Evolutionary conservation across 129 eudicot species (phyloP), one percentile per base, ranked within the genome.

Genomic region (Chrysanthemum seticuspe): DNA sequence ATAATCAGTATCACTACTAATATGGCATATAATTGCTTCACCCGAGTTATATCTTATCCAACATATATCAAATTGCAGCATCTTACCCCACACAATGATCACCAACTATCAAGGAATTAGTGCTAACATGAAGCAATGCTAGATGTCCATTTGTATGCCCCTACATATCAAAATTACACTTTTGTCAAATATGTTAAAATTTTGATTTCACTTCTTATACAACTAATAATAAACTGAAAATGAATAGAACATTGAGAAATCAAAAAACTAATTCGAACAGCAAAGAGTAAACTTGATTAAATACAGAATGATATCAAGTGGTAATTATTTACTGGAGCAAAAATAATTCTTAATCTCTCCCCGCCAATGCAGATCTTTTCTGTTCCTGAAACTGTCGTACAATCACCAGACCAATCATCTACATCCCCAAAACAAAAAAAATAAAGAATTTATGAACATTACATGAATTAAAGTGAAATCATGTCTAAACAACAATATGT

Each of bases 61-160:
- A 47, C 13, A 62, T 72, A 64, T 64, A 64, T 64, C 69, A 64
- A 64, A 53, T 64, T 36, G 52, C 14, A 70, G 60, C 16, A 74
- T 63, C 92, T 86, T 86, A 94, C 98, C 98, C 98, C 58, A 90
- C 97, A 63, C 97, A 90, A 72, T 94, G 98, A 86, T 94, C 98
- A 31, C 98, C 98, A 6, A 88, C 98, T 75, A 94, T 82, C 74
- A 94, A 75, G 29, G 96, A 81, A 75, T 94, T 84, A 31, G 97
- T 87, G 74, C 82, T 83, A 71, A 90, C 86, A 81, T 90, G 98
- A 70, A 94, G 89, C 78, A 94, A 76, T 58, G 88, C 97, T 89
- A 94, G 69, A 71, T 94, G 98, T 68, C 97, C 98, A 81, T 94
- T 93, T 40, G 98, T 94, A 81, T 94, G 98, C 25, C 98, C 98